phyloP scores from a whole-genome alignment of 371 early-diverging fungal species.

The Haplosporangium sp. region DNA sequence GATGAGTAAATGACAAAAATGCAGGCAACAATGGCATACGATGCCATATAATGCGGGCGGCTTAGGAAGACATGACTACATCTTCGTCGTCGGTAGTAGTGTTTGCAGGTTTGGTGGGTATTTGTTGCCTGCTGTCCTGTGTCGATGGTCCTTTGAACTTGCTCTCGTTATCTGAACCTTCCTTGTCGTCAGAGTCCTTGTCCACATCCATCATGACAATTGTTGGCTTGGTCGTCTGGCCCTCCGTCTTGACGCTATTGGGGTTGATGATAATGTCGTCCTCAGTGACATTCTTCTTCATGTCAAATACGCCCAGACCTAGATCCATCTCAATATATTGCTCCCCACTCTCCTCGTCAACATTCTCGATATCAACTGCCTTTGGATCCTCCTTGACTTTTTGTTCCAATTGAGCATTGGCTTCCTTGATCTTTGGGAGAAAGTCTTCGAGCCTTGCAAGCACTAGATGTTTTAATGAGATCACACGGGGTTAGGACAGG shows the following conservation, averaged over 20 bases:
- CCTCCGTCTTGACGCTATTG: constrained; percentile 3
- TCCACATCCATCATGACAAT: constrained; percentile 50
- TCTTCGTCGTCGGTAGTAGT: constrained; percentile 20
- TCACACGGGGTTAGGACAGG: too few relatives aligned
- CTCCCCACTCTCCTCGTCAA: constrained; percentile 52
- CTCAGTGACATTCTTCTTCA: constrained; percentile 51
- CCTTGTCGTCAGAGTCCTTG: constrained; percentile 9
- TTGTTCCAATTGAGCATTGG: constrained; percentile 46
- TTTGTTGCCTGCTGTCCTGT: constrained; percentile 5
- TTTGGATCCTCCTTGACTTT: constrained; percentile 44
- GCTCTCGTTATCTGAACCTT: not conserved
- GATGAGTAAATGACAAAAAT: not conserved
- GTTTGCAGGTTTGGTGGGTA: constrained; percentile 8
- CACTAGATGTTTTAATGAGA: constrained; percentile 16
- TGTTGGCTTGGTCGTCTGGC: constrained; percentile 17
- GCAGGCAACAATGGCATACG: not conserved
- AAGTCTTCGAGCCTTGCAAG: constrained; percentile 48
- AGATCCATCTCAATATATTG: constrained; percentile 57
- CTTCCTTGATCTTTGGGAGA: constrained; percentile 53
- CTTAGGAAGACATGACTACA: constrained; percentile 27
- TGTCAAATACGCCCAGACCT: constrained; percentile 54
- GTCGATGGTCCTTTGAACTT: too few relatives aligned
- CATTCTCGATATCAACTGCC: constrained; percentile 54
- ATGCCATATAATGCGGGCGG: not conserved
- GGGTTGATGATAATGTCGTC: constrained; percentile 55